phyloP scores from a whole-genome alignment of 495 filamentous ascomycete species.

The Penicillium chermesinum region DNA sequence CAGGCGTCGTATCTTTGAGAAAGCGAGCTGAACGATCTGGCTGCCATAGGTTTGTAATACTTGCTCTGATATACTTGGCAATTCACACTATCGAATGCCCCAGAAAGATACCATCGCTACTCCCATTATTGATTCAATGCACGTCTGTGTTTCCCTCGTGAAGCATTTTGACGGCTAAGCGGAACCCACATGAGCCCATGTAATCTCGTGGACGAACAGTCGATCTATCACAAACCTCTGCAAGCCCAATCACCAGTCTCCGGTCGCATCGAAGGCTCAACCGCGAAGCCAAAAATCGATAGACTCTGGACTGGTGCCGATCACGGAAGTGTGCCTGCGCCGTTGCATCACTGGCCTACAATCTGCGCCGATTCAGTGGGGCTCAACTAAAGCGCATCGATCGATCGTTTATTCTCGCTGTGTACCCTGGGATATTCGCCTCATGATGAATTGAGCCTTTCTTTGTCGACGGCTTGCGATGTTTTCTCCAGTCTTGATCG shows the following conservation, averaged over 20 bases:
- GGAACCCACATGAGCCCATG: background rate
- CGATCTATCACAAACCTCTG: constrained; percentile 12
- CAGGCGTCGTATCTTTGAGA: too few species aligned
- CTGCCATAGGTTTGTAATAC: too few species aligned
- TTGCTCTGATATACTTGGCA: too few species aligned
- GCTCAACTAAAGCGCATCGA: constrained; percentile 11
- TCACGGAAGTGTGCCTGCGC: constrained; percentile 15
- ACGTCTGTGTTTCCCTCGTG: background rate
- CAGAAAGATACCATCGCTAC: too few species aligned
- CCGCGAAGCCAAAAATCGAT: constrained; percentile 17
- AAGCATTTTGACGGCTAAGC: background rate
- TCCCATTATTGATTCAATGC: background rate
- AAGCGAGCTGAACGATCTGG: too few species aligned
- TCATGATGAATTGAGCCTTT: constrained; percentile 1
- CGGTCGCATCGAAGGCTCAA: background rate
- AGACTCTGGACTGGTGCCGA: constrained; percentile 15
- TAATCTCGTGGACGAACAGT: constrained; percentile 1
- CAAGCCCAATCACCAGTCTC: constrained; percentile 9
- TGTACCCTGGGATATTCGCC: constrained; percentile 17
- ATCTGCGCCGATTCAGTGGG: constrained; percentile 17
- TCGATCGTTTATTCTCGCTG: constrained; percentile 16
- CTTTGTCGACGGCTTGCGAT: constrained; percentile 6
- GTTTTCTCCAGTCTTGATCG: background rate
- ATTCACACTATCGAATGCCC: background rate
- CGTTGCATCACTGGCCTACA: constrained; percentile 19